Base-by-base conservation (phyloP, 1,284 basidiomycete genomes). In the Ustilago curta region DNA sequence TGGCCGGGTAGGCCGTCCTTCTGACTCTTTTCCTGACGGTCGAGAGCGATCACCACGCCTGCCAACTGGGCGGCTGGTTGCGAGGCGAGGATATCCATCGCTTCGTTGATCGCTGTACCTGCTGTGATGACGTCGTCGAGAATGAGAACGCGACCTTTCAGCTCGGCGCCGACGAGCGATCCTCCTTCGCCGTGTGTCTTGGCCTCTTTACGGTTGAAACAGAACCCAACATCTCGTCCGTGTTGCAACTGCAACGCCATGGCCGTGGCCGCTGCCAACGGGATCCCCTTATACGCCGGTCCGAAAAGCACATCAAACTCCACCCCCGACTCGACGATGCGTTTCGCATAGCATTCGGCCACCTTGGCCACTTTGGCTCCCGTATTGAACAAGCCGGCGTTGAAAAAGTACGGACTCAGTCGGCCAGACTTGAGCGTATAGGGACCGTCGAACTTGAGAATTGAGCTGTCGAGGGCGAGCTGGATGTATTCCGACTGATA, bases 131-230 rank as follows among this genome's bases (percentile, higher is more conserved):
- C 97, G 79, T 99, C 96, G 88, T 99, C 96, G 42, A 98, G 88
- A 50, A 98, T 89, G 12, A 84, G 55, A 2, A 97, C 93, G 37
- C 88, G 88, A 21, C 93, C 93, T 58, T 89, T 88, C 23, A 97
- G 88, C 1, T 91, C 88, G 1, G 92, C 91, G 23, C 96, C 97
- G 67, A 99, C 94, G 80, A 97, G 90, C 45, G 88, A 88, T 0
- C 96, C 97, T n/a, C 97, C 96, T 85, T 99, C 96, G 8, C 96
- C 96, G 82, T 99, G 95, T 69, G 92, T 91, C 86, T 99, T 99
- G 48, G 89, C 91, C 86, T 99, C 97, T 86, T 99, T 99, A 44
- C 96, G 89, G 85, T 98, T 95, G 84, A 95, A 97, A 37, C 92
- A 92, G 79, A 93, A 93, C 0, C 92, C 92, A 31, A 95, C 90